Evolutionary conservation across 2,329 filamentous ascomycete genomes (phyloP), one percentile per base, ranked within the genome.

Genomic region (Fusarium scirpi): DNA sequence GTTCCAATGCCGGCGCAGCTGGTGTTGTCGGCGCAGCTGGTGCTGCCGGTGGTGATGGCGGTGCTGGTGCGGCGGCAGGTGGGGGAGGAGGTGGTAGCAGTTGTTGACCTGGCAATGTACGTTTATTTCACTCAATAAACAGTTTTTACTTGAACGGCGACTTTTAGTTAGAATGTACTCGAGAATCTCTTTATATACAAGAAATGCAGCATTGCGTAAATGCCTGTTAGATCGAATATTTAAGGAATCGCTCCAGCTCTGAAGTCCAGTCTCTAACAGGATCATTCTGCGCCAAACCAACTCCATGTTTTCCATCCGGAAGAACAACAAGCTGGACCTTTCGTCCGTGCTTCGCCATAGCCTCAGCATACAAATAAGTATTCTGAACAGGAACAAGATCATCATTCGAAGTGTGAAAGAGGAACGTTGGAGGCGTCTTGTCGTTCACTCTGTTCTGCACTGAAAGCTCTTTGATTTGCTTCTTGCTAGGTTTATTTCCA

Each of bases 321-420:
- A 71, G 10, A 4, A 71, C 57, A 0, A 71, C n/a, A 7, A 62
- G 51, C 9, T 71, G 68, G 1, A 25, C 61, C 8, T 48, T 45
- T 22, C 69, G n/a, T 0, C 52, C 34, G 16, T 71, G 54, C 4
- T 51, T 54, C 0, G 65, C 69, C 69, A 71, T 71, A 8, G 69
- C 61, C 7, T 71, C 47, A 4, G 65, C 61, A 38, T 60, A 71
- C 1, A 71, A 32, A 22, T 69, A 61, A 0, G 60, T 69, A 4
- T 71, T 71, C 5, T 66, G 57, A 11, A 71, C 68, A 2, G 68
- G 68, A 3, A 71, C 69, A 3, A 59, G 29, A 20, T 30, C 46
- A 12, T 71, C 69, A 12, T 71, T 38, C 0, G 68, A 71, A 9
- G 69, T 71, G 41, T 71, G 69, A 25, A 71, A 71, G 8, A 71